Base-by-base conservation (phyloP, 345 rosid species). In the Aethionema arabicum region DNA sequence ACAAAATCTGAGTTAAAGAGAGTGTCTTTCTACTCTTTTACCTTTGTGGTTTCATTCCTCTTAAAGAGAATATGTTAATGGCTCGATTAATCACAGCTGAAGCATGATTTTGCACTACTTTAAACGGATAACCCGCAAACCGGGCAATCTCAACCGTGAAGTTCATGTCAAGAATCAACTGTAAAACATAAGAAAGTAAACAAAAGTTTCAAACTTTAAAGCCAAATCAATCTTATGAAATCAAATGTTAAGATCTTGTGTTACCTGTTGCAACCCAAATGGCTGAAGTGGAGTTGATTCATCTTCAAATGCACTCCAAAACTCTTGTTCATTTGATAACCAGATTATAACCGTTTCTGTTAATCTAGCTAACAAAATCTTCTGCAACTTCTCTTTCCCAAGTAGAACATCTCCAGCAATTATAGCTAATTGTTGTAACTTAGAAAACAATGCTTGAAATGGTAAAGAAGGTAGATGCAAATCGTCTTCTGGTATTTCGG, bases 131-230 rank as follows among this genome's bases (percentile, higher is more conserved):
- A 11, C 99, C 97, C 11, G 99, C 99, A 56, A 82, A 93, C 47
- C 92, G 83, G 2, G 99, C 99, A 66, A 93, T 87, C 80, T 93
- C 99, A 42, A 93, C 96, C n/a, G 99, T 93, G 78, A 93, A 93
- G 73, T 90, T 96, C 99, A 93, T 93, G 67, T 93, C 97, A 11
- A 93, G 96, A 56, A 93, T 87, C 66, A 93, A 82, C 99, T 87
- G 96, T 72, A 77, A 74, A 14, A 59, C 29, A 1, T 31, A 46
- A 52, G 27, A 21, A 21, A 21, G 27, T 21, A 21, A 21, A 2
- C 56, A 37, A 45, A 38, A 31, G 31, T 32, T 48, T 59, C 13
- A 33, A 21, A 42, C 32, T 60, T 42, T 29, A 5, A 7, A 51
- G 36, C 44, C 31, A 32, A 30, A 46, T 61, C 55, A 36, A 36